phyloP scores from a whole-genome alignment of 2,329 filamentous ascomycete genomes.

The Talaromyces sp. region DNA sequence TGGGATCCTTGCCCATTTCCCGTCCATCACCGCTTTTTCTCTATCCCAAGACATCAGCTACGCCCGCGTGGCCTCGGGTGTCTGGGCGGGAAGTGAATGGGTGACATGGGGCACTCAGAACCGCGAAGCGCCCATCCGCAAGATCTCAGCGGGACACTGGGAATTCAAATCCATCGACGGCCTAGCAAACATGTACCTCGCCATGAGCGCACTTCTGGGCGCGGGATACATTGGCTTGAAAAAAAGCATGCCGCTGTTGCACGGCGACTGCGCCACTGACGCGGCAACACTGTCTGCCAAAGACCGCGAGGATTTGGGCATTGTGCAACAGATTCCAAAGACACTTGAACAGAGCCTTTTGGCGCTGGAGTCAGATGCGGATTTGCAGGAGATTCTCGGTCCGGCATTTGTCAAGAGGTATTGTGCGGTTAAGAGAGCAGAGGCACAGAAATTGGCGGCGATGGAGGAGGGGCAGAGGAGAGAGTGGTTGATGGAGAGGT shows the following conservation, averaged over 20 bases:
- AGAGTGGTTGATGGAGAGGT: conserved; percentile 34
- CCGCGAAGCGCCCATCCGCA: conserved; percentile 67
- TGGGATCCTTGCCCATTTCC: conserved; percentile 62
- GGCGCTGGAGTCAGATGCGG: conserved; percentile 23
- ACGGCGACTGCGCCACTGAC: conserved; percentile 32
- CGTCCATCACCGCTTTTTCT: conserved; percentile 63
- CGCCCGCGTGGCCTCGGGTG: conserved; percentile 60
- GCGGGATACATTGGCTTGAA: conserved; percentile 55
- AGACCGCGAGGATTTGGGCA: conserved; percentile 28
- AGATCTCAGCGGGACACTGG: conserved; percentile 64
- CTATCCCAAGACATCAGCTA: conserved; percentile 65
- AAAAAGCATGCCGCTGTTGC: conserved; percentile 17
- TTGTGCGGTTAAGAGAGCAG: conserved; percentile 26
- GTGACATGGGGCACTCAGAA: conserved; percentile 79
- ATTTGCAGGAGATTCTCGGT: conserved; percentile 25
- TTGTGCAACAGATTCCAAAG: conserved; percentile 31
- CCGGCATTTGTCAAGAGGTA: conserved; percentile 22
- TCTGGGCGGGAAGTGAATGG: conserved; percentile 74
- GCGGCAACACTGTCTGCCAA: conserved; percentile 25
- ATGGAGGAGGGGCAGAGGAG: conserved; percentile 28
- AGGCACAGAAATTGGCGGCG: conserved; percentile 24
- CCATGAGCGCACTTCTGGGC: conserved; percentile 55
- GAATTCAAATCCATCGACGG: conserved; percentile 76
- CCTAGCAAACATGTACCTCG: conserved; percentile 71
- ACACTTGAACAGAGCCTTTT: conserved; percentile 29